These are phyloP conservation scores for Pseudognaphalium luteoalbum DNA, from an alignment of 129 eudicot genomes.

Conservation along the genomic window DNA sequence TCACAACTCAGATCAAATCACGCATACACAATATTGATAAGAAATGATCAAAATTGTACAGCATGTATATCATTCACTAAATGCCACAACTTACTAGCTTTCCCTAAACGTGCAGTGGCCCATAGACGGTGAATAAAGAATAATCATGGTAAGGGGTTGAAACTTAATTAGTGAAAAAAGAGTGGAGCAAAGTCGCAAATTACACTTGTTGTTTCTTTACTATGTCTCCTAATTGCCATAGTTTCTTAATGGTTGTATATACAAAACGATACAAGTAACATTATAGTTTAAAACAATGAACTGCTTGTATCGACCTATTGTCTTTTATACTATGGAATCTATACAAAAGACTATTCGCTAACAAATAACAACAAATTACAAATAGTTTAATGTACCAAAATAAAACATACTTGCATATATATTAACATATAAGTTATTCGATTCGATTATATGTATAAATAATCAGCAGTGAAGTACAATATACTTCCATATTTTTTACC, in stretches of 20 bases:
- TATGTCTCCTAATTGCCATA: constrained; percentile 35
- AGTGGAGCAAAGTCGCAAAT: constrained; percentile 36
- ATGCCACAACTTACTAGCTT: background rate
- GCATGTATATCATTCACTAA: constrained; percentile 4
- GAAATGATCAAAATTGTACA: background rate
- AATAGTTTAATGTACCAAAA: too few species aligned
- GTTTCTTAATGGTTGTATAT: constrained; percentile 11
- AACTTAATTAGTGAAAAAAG: constrained; percentile 30
- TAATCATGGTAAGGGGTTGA: constrained; percentile 30
- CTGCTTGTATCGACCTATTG: background rate
- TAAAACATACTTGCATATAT: too few species aligned
- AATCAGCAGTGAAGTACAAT: too few species aligned
- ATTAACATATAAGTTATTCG: too few species aligned
- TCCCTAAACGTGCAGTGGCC: background rate
- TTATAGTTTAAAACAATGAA: background rate
- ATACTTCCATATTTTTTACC: background rate
- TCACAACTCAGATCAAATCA: background rate
- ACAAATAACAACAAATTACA: too few species aligned
- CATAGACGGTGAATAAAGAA: constrained; percentile 28
- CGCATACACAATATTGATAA: background rate
- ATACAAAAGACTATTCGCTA: background rate
- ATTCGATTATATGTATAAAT: too few species aligned
- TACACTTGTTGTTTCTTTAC: constrained; percentile 39
- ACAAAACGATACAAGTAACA: constrained; percentile 1
- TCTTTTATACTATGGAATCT: background rate